A percentile compares a stretch with the other conserved stretches of the same genome.
Evolutionary conservation across 495 filamentous ascomycete species (phyloP).

Genomic region (Jackrogersella multiformis): DNA sequence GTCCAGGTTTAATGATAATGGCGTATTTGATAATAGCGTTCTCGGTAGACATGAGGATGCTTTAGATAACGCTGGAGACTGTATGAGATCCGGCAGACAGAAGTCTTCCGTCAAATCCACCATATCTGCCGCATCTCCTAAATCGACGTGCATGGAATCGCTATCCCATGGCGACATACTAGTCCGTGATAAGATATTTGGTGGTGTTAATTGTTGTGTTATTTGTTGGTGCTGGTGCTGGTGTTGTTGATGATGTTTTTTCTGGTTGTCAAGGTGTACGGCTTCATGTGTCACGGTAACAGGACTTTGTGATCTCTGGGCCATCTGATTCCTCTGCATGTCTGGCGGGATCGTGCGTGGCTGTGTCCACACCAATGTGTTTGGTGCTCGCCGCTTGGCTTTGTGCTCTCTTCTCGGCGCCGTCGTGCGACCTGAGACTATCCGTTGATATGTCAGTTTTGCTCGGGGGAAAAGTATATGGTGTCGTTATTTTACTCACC

Average conservation of each 20-base stretch:
- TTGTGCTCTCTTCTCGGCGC: slow-evolving; percentile 11
- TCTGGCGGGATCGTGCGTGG: slow-evolving; percentile 13
- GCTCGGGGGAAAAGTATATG: not conserved
- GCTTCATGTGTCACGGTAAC: not conserved
- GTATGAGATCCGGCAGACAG: slow-evolving; percentile 11
- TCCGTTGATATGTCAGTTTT: not conserved
- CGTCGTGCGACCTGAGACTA: slow-evolving; percentile 5
- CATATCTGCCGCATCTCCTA: not conserved
- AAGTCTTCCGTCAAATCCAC: slow-evolving; percentile 4
- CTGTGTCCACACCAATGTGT: slow-evolving; percentile 15
- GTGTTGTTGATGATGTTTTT: not conserved
- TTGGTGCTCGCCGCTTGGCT: slow-evolving; percentile 10
- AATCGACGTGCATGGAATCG: slow-evolving; percentile 5
- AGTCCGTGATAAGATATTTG: not conserved
- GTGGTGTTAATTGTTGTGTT: slow-evolving; percentile 14
- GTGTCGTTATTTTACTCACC: not conserved
- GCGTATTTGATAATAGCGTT: not conserved
- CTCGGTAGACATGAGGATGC: not conserved
- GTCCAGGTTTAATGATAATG: slow-evolving; percentile 9
- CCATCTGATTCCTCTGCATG: slow-evolving; percentile 11
- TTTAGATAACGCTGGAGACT: slow-evolving; percentile 14
- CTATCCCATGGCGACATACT: slow-evolving; percentile 8
- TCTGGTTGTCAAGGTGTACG: not conserved
- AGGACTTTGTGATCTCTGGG: slow-evolving; percentile 1
- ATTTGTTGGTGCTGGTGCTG: not conserved